These are phyloP conservation scores for Podaxis mareebaensis DNA, from an alignment of 768 basidiomycete genomes.

Conservation along the genomic window DNA sequence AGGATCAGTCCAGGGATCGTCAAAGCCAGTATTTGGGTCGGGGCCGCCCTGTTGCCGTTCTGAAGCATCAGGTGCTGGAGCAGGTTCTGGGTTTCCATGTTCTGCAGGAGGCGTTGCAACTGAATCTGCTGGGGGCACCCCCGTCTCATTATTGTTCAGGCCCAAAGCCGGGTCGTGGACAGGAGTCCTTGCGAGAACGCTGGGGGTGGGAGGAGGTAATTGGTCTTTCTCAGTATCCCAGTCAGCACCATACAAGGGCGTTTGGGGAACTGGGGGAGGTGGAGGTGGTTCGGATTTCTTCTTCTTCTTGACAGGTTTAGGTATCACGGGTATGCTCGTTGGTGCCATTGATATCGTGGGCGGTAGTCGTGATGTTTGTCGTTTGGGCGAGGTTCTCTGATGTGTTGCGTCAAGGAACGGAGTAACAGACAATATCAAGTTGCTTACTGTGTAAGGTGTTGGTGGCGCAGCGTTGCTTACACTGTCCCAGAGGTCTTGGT, in stretches of 20 bases:
- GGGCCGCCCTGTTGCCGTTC: neutral
- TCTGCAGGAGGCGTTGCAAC: neutral
- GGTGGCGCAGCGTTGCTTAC: constrained; percentile 15
- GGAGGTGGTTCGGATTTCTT: constrained; percentile 29
- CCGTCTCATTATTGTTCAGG: neutral
- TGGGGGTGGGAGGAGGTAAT: constrained; percentile 14
- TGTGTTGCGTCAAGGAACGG: neutral
- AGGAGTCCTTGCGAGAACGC: neutral
- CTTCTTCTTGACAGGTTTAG: constrained; percentile 18
- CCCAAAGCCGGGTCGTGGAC: neutral
- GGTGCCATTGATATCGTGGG: neutral
- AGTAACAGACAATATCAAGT: neutral
- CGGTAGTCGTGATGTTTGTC: constrained; percentile 10
- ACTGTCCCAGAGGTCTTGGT: constrained; percentile 16
- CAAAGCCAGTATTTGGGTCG: neutral
- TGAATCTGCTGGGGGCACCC: neutral
- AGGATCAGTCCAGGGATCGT: neutral
- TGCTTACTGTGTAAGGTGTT: constrained; percentile 9
- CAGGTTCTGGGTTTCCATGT: neutral
- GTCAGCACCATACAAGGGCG: constrained; percentile 8
- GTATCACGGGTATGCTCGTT: neutral
- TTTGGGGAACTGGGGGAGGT: constrained; percentile 23
- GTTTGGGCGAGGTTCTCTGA: constrained; percentile 3
- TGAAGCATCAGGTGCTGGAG: neutral
- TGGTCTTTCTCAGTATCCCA: constrained; percentile 15